A percentile compares a stretch with the other conserved stretches of the same genome.
Conservation (phyloP, 2,329 filamentous ascomycete species). For the Chrysoporthe deuterocubensis region DNA sequence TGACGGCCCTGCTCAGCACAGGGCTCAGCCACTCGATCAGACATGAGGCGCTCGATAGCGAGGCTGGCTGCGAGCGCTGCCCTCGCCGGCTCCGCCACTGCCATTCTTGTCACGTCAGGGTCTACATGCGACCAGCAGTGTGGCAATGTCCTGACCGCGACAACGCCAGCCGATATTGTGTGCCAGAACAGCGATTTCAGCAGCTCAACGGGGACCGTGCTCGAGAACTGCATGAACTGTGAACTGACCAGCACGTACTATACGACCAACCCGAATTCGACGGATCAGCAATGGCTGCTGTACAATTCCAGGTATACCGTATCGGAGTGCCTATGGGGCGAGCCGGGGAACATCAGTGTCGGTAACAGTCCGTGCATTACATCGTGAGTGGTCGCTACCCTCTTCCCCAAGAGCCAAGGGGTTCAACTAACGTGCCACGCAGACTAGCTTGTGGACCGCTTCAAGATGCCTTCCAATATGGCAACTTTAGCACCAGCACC, state of each 20-base stretch:
- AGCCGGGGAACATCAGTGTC: slow-evolving; percentile 46
- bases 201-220: slow-evolving; percentile 51
- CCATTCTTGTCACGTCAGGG: slow-evolving; percentile 48
- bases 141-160: slow-evolving; percentile 56
- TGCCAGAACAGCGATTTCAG: slow-evolving; percentile 49
- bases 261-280: slow-evolving; percentile 42
- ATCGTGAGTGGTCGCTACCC: slow-evolving; percentile 43
- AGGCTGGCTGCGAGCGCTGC: slow-evolving; percentile 26
- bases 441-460: slow-evolving; percentile 60
- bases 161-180: slow-evolving; percentile 51
- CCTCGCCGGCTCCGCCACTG: slow-evolving; percentile 32
- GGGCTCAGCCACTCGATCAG: neutral
- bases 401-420: neutral
- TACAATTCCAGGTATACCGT: slow-evolving; percentile 63
- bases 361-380: slow-evolving; percentile 55
- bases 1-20: slow-evolving; percentile 7
- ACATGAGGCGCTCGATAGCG: slow-evolving; percentile 26
- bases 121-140: slow-evolving; percentile 57
- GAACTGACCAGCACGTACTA: slow-evolving; percentile 54
- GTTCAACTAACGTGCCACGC: slow-evolving; percentile 33
- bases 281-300: slow-evolving; percentile 58
- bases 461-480: slow-evolving; percentile 49
- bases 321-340: slow-evolving; percentile 59
- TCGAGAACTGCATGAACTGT: slow-evolving; percentile 56
- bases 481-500: slow-evolving; percentile 52